Conservation (phyloP, 306 rosid genomes). For the Ziziphus jujuba region DNA sequence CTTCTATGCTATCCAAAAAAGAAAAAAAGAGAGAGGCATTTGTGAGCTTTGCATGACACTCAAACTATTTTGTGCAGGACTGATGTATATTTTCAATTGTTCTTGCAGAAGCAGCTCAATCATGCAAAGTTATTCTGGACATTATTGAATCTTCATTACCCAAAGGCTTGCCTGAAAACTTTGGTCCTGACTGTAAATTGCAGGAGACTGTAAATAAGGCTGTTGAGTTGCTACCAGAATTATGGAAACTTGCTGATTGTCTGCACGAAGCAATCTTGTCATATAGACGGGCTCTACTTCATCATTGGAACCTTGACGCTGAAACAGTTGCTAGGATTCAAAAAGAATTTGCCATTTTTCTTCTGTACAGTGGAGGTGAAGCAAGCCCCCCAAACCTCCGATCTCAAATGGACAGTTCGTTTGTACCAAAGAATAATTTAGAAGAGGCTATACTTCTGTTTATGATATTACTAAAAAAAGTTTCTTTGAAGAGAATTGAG, state of each 20-base stretch:
- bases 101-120: slow-evolving; percentile 91
- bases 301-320: slow-evolving; percentile 69
- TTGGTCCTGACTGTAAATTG: slow-evolving; percentile 80
- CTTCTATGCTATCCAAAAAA: background rate
- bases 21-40: slow-evolving; percentile 4
- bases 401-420: slow-evolving; percentile 70
- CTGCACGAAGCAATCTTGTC: slow-evolving; percentile 75
- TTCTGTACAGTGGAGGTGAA: slow-evolving; percentile 82
- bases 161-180: slow-evolving; percentile 77
- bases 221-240: slow-evolving; percentile 84
- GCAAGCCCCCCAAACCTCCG: slow-evolving; percentile 82
- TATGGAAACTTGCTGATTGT: slow-evolving; percentile 83
- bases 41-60: slow-evolving; percentile 23
- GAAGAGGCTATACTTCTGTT: slow-evolving; percentile 96
- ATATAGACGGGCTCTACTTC: slow-evolving; percentile 67
- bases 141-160: slow-evolving; percentile 81
- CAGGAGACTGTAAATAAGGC: slow-evolving; percentile 75
- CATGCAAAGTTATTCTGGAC: slow-evolving; percentile 87
- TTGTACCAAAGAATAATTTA: slow-evolving; percentile 77
- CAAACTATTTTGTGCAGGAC: slow-evolving; percentile 19
- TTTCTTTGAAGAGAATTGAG: slow-evolving; percentile 55
- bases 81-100: slow-evolving; percentile 33
- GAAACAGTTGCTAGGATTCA: slow-evolving; percentile 66
- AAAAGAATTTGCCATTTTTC: slow-evolving; percentile 76
- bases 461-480: slow-evolving; percentile 73